phyloP scores from a whole-genome alignment of 1,139 yeast genomes.

The Magnusiomyces magnusii region DNA sequence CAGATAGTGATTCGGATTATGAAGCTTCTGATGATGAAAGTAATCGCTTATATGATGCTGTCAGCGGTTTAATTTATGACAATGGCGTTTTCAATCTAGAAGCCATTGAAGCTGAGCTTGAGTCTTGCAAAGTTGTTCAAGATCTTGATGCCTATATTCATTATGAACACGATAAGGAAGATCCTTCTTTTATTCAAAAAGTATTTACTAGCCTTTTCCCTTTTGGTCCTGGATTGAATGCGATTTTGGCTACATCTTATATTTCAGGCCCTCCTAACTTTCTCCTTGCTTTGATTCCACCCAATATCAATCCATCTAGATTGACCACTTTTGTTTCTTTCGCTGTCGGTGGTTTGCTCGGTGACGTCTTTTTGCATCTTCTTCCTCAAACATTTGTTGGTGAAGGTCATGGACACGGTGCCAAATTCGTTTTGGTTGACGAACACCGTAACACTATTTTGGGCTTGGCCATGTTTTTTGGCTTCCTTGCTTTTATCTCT shows the following conservation, averaged over 20 bases:
- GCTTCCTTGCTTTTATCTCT: slow-evolving; percentile 47
- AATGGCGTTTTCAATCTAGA: slow-evolving; percentile 40
- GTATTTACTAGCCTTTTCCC: slow-evolving; percentile 38
- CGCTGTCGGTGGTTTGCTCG: slow-evolving; percentile 64
- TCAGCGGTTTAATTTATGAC: slow-evolving; percentile 21
- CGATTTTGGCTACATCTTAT: slow-evolving; percentile 52
- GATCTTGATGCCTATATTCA: slow-evolving; percentile 30
- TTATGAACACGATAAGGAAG: slow-evolving; percentile 19
- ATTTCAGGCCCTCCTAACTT: slow-evolving; percentile 57
- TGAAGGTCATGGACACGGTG: slow-evolving; percentile 36
- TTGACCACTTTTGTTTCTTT: slow-evolving; percentile 50
- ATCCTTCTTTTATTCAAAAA: slow-evolving; percentile 26
- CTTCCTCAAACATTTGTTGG: slow-evolving; percentile 57
- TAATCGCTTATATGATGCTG: background rate
- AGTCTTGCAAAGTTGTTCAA: slow-evolving; percentile 35
- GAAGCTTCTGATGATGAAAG: background rate
- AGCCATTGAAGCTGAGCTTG: slow-evolving; percentile 21
- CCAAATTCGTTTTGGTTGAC: slow-evolving; percentile 42
- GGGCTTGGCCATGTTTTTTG: slow-evolving; percentile 49
- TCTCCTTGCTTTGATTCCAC: slow-evolving; percentile 46
- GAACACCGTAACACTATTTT: slow-evolving; percentile 41
- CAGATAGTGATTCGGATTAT: background rate
- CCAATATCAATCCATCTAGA: slow-evolving; percentile 40
- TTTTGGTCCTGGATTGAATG: slow-evolving; percentile 49
- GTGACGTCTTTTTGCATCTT: slow-evolving; percentile 59